phyloP scores from a whole-genome alignment of 495 filamentous ascomycete species.

The Monascus purpureus region DNA sequence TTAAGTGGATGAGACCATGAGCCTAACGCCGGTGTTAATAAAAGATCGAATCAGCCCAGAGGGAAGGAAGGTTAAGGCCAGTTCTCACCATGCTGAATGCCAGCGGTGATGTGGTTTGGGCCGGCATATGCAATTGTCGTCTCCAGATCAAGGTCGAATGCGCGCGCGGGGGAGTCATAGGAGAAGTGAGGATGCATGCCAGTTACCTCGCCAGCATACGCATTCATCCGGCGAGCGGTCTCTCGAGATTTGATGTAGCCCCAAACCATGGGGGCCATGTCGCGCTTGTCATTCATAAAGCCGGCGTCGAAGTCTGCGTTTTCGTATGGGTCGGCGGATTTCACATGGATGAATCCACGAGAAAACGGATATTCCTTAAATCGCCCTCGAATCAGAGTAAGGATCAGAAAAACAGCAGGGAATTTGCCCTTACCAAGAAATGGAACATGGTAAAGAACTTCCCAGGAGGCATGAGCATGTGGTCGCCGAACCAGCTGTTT shows the following conservation, averaged over 20 bases:
- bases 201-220: conserved; percentile 66
- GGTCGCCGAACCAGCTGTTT: conserved; percentile 36
- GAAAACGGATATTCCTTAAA: conserved; percentile 58
- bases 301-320: conserved; percentile 68
- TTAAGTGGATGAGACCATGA: conserved; percentile 32
- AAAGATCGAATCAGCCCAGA: background rate
- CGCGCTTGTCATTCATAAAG: conserved; percentile 75
- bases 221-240: conserved; percentile 62
- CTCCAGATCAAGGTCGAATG: conserved; percentile 57
- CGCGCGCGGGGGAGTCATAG: conserved; percentile 51
- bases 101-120: conserved; percentile 56
- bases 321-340: conserved; percentile 56
- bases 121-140: conserved; percentile 65
- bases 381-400: background rate
- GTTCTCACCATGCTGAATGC: conserved; percentile 43
- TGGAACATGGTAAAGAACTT: conserved; percentile 87
- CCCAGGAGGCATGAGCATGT: conserved; percentile 59
- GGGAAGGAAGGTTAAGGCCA: conserved; percentile 3
- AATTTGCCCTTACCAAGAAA: conserved; percentile 40
- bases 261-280: conserved; percentile 79
- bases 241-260: conserved; percentile 78
- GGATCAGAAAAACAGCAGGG: background rate
- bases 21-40: conserved; percentile 5
- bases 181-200: conserved; percentile 48
- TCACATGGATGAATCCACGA: conserved; percentile 59